phyloP scores from a whole-genome alignment of 2,329 filamentous ascomycete genomes.

The Botrytis fragariae region DNA sequence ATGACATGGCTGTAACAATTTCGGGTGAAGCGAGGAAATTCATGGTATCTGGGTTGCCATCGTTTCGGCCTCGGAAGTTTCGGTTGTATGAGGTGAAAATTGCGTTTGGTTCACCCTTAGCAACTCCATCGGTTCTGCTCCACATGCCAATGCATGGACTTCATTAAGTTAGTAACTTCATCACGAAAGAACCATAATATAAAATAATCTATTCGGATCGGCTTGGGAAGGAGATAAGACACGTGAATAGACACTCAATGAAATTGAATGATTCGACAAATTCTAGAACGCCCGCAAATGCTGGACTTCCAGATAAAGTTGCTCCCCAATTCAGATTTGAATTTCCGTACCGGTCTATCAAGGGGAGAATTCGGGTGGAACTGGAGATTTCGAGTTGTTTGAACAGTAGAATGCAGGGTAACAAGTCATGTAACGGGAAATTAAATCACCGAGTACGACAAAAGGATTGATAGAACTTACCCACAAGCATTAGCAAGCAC shows the following conservation, averaged over 20 bases:
- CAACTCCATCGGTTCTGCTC: conserved; percentile 82
- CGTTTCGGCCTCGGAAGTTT: conserved; percentile 95
- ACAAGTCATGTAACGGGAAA: background rate
- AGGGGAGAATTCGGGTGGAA: background rate
- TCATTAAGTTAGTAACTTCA: background rate
- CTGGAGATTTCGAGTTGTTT: background rate
- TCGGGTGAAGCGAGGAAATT: conserved; percentile 98
- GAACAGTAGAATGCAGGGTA: background rate
- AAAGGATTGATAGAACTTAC: conserved; percentile 5
- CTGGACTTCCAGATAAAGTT: background rate
- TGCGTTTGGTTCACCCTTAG: conserved; percentile 84
- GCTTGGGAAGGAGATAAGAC: background rate
- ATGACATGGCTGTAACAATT: conserved; percentile 93
- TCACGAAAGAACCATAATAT: background rate
- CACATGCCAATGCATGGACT: conserved; percentile 80
- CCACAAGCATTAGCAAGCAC: conserved; percentile 94
- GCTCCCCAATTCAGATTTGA: background rate
- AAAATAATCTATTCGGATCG: background rate
- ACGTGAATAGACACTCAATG: background rate
- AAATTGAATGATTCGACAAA: background rate
- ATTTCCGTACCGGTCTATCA: background rate
- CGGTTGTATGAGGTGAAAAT: conserved; percentile 98
- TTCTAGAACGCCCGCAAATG: background rate
- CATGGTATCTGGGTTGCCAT: conserved; percentile 95
- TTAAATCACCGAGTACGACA: background rate